A percentile compares a stretch with the other conserved stretches of the same genome.
Evolutionary conservation across 2,329 filamentous ascomycete genomes (phyloP).

Genomic region (Aspergillus ustus): DNA sequence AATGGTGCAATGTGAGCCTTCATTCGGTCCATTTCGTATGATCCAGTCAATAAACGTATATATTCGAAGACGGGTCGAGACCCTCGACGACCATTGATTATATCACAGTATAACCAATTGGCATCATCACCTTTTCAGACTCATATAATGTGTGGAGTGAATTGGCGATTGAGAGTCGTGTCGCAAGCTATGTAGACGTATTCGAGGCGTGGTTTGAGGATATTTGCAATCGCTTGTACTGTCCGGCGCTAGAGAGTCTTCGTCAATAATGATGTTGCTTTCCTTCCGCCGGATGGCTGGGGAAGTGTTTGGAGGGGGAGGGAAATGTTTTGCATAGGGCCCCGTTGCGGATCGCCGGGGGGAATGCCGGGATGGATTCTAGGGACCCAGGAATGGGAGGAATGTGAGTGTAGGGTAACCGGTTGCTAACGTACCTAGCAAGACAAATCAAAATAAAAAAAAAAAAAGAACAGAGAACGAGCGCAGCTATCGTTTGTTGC

Average conservation of each 20-base stretch:
- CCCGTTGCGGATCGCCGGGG: conserved; percentile 24
- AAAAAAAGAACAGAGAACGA: conserved; percentile 4
- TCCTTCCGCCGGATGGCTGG: conserved; percentile 22
- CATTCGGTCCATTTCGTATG: conserved; percentile 39
- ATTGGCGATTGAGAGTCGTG: background rate
- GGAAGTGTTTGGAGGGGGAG: conserved; percentile 22
- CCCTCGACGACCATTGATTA: conserved; percentile 42
- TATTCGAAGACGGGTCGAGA: conserved; percentile 18
- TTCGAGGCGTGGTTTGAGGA: conserved; percentile 12
- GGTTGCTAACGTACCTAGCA: conserved; percentile 27
- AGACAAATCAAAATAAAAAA: conserved; percentile 13
- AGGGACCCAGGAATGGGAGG: conserved; percentile 30
- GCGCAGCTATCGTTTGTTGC: conserved; percentile 1
- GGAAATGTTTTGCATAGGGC: conserved; percentile 23
- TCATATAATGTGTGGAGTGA: background rate
- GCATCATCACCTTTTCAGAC: conserved; percentile 31
- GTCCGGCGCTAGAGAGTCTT: conserved; percentile 14
- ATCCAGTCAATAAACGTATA: conserved; percentile 5
- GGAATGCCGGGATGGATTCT: conserved; percentile 31
- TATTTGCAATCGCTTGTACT: background rate
- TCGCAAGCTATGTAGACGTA: conserved; percentile 3
- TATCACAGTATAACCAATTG: conserved; percentile 29
- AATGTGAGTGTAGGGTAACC: conserved; percentile 35
- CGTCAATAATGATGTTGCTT: conserved; percentile 17
- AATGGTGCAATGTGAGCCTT: conserved; percentile 44